Base-by-base conservation (phyloP, 495 filamentous ascomycete genomes). In the Symbiotaphrina buchneri region DNA sequence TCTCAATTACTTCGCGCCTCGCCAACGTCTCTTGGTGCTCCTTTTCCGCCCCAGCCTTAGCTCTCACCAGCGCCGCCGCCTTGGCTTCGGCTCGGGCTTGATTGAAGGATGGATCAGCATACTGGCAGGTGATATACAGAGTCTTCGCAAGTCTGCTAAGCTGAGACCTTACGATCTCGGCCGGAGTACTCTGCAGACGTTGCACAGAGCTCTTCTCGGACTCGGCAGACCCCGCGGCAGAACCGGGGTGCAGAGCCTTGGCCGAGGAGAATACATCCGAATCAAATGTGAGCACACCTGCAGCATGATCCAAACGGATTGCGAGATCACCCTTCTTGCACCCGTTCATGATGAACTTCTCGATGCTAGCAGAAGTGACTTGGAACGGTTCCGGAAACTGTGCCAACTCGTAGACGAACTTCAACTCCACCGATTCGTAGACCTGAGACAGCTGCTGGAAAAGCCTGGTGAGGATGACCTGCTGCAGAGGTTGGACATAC, bases 261-360 rank as follows among this genome's bases (percentile, higher is more conserved):
- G 85, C 73, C 19, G 87, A 92, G 21, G 87, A 91, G 61, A 97
- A 95, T 36, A 95, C 79, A 50, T 97, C 87, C 32, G 83, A 84
- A 46, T 97, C 87, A 43, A 97, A 97, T 43, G 82, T 94, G 30
- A 97, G 68, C 28, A 93, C 72, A 31, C 90, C 82, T 17, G 82
- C 78, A 37, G 80, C 79, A 51, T 97, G 87, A 44, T 95, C 78
- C 45, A 97, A 77, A 35, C 87, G 84, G 46, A 97, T 93, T 26
- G 87, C 74, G 29, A 97, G 65, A 43, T 97, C 90, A 19, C 87
- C 87, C 64, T 97, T 97, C 68, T 97, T 97, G 65, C 87, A 94
- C 37, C 87, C 87, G 54, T 97, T 97, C 87, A 97, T 97, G 63
- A 97, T 94, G 65, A 97, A 97, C 58, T 97, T 97, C 59, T 97